These are phyloP conservation scores for Cardamine resedifolia DNA, from an alignment of 345 rosid species.

Conservation along the genomic window DNA sequence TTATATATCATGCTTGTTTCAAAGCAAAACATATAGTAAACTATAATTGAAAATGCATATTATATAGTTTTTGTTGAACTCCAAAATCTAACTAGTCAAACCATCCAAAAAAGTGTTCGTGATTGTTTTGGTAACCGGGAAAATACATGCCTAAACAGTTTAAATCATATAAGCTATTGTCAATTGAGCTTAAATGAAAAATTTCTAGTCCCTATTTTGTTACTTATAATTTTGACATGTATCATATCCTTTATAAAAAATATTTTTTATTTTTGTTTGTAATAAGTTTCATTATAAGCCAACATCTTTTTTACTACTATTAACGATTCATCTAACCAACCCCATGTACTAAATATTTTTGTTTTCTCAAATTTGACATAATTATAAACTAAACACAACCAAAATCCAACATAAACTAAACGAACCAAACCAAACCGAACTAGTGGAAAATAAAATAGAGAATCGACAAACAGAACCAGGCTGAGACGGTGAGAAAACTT, in stretches of 20 bases:
- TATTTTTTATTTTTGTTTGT: no score
- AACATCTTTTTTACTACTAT: background rate
- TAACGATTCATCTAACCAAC: no score
- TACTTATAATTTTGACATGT: no score
- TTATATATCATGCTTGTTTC: background rate
- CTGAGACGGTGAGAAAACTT: background rate
- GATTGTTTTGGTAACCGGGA: background rate
- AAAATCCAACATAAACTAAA: no score
- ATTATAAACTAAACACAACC: background rate
- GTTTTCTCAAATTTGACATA: background rate
- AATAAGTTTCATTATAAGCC: background rate
- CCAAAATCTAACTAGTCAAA: background rate
- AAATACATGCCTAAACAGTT: background rate
- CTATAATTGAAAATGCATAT: background rate
- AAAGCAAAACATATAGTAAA: background rate
- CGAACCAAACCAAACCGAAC: background rate
- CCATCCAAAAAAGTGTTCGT: background rate
- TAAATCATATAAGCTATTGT: no score
- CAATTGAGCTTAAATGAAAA: no score
- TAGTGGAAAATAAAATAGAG: background rate
- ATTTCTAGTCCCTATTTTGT: no score
- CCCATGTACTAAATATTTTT: no score
- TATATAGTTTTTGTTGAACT: background rate
- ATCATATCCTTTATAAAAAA: no score
- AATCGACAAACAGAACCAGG: no score